Evolutionary conservation across 78 protist genomes (phyloP).

Genomic region (Dictyostelium firmibasis): DNA sequence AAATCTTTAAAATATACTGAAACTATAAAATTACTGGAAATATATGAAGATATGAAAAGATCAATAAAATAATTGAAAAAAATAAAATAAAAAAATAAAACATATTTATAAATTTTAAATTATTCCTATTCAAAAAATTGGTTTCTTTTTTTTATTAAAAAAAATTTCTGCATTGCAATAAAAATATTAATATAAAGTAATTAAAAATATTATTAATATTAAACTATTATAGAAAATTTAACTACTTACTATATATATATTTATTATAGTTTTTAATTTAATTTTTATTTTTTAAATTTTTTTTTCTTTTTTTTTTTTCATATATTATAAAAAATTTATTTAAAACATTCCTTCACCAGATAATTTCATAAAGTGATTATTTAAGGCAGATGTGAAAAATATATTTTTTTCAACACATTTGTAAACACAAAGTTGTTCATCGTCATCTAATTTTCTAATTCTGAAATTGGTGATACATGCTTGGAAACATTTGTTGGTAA

Average conservation of each 20-base stretch:
- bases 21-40: background rate
- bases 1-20: background rate
- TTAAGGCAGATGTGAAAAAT: background rate
- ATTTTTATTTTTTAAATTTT: background rate
- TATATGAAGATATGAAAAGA: background rate
- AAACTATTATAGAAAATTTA: background rate
- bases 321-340: background rate
- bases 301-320: background rate
- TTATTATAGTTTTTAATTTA: background rate
- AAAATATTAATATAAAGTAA: no score
- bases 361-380: background rate
- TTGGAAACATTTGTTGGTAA: slow-evolving; percentile 71
- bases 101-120: background rate
- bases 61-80: no score
- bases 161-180: background rate
- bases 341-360: background rate
- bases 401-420: slow-evolving; percentile 64
- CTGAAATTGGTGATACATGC: slow-evolving; percentile 72
- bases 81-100: background rate
- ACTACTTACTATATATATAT: background rate
- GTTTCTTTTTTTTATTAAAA: background rate
- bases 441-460: slow-evolving; percentile 68
- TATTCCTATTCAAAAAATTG: no score
- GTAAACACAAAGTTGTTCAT: slow-evolving; percentile 65
- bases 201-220: no score